phyloP scores from a whole-genome alignment of 345 rosid species.

The Turritis glabra region DNA sequence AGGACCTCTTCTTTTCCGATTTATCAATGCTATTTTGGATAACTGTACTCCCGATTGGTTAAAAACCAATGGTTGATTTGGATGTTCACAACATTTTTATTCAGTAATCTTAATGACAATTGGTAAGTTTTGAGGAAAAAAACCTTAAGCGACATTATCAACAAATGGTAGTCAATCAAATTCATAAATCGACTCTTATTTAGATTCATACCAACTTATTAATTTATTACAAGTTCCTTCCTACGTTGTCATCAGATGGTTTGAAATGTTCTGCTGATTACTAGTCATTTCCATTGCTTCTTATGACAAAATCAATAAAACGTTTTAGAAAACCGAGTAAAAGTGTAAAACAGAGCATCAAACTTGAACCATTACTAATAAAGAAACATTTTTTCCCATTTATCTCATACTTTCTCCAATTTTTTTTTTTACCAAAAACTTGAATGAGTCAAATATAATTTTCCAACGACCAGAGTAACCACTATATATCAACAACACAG shows the following conservation, averaged over 20 bases:
- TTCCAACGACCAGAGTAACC: neutral
- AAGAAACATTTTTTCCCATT: neutral
- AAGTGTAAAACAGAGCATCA: neutral
- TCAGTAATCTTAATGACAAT: neutral
- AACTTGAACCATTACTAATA: neutral
- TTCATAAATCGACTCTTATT: neutral
- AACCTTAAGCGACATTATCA: neutral
- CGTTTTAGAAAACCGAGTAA: too few relatives aligned
- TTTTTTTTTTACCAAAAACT: neutral
- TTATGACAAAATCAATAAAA: neutral
- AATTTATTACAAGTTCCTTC: neutral
- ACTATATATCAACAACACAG: conserved; percentile 18
- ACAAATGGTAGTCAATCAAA: neutral
- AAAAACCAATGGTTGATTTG: neutral
- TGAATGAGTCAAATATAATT: neutral
- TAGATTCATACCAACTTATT: neutral
- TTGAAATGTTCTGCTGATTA: conserved; percentile 16
- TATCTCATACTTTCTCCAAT: neutral
- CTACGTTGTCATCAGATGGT: neutral
- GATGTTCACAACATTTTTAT: neutral
- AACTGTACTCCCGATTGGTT: neutral
- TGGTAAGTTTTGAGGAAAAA: neutral
- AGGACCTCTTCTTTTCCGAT: neutral
- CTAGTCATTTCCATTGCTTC: neutral
- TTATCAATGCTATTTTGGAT: neutral